These are phyloP conservation scores for Nakazawaea wickerhamii DNA, from an alignment of 805 yeast genomes.

Conservation along the genomic window DNA sequence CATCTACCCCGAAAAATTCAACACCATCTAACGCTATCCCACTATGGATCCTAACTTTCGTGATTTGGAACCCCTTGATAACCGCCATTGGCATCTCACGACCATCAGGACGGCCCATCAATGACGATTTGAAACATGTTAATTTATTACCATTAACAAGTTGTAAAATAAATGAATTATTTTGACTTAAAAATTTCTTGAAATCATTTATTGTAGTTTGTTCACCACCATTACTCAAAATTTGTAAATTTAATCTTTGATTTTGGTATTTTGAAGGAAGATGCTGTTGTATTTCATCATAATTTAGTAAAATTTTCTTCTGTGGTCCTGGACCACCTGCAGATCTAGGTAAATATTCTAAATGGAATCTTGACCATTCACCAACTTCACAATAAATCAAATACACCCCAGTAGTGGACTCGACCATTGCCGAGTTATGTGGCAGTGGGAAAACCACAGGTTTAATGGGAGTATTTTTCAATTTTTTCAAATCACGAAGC, in stretches of 20 bases:
- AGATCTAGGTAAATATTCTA: conserved; percentile 54
- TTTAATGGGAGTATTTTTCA: conserved; percentile 24
- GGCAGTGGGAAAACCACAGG: conserved; percentile 35
- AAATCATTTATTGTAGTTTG: conserved; percentile 49
- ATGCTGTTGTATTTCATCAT: conserved; percentile 36
- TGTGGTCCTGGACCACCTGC: conserved; percentile 62
- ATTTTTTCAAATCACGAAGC: conserved; percentile 11
- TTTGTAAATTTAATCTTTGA: conserved; percentile 42
- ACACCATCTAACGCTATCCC: conserved; percentile 85
- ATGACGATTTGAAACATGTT: conserved; percentile 8
- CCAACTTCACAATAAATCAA: conserved; percentile 66
- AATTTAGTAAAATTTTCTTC: conserved; percentile 41
- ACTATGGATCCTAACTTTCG: conserved; percentile 58
- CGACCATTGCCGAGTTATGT: neutral
- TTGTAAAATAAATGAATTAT: conserved; percentile 15
- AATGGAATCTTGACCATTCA: conserved; percentile 50
- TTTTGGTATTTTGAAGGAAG: conserved; percentile 28
- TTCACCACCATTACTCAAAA: conserved; percentile 58
- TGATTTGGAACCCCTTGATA: conserved; percentile 34
- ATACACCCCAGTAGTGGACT: conserved; percentile 63
- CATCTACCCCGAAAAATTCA: conserved; percentile 38
- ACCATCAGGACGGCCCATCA: conserved; percentile 21
- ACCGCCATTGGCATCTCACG: conserved; percentile 23
- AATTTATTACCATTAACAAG: conserved; percentile 10
- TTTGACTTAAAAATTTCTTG: conserved; percentile 24